Evolutionary conservation across 2,329 filamentous ascomycete genomes (phyloP).

Genomic region (Xylaria hypoxylon): DNA sequence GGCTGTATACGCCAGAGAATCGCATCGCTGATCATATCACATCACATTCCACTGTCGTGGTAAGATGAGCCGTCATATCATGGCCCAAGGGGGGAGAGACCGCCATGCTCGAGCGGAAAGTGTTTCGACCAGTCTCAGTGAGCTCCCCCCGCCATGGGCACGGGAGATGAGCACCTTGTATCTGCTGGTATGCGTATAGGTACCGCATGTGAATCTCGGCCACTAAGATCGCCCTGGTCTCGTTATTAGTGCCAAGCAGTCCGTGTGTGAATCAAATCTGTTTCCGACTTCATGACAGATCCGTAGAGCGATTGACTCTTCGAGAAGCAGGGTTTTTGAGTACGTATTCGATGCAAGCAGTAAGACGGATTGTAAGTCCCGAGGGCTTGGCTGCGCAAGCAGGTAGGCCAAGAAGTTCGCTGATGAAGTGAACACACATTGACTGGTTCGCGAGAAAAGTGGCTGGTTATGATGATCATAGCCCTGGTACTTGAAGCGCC

Average conservation of each 20-base stretch:
- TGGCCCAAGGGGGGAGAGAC: constrained; percentile 5
- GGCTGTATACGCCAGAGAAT: not conserved
- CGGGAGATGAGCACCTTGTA: constrained; percentile 11
- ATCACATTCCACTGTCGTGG: not conserved
- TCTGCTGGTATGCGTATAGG: constrained; percentile 19
- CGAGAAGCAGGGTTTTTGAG: constrained; percentile 23
- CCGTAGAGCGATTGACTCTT: constrained; percentile 15
- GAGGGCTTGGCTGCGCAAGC: constrained; percentile 39
- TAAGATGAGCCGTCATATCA: constrained; percentile 16
- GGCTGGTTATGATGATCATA: constrained; percentile 35
- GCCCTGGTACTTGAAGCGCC: constrained; percentile 33
- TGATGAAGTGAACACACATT: constrained; percentile 26
- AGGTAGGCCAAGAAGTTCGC: constrained; percentile 34
- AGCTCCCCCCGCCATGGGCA: constrained; percentile 5
- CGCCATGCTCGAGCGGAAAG: constrained; percentile 8
- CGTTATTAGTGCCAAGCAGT: constrained; percentile 24
- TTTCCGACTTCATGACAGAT: constrained; percentile 17
- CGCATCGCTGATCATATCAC: not conserved
- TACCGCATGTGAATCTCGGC: constrained; percentile 17
- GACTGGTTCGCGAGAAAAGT: constrained; percentile 27
- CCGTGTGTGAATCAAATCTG: constrained; percentile 26
- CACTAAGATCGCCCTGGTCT: constrained; percentile 10
- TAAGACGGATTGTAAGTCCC: constrained; percentile 39
- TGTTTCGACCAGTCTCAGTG: constrained; percentile 2
- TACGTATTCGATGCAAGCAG: constrained; percentile 34